These are phyloP conservation scores for Spergularia azorica DNA, from an alignment of 179 eudicot species.

Conservation along the genomic window DNA sequence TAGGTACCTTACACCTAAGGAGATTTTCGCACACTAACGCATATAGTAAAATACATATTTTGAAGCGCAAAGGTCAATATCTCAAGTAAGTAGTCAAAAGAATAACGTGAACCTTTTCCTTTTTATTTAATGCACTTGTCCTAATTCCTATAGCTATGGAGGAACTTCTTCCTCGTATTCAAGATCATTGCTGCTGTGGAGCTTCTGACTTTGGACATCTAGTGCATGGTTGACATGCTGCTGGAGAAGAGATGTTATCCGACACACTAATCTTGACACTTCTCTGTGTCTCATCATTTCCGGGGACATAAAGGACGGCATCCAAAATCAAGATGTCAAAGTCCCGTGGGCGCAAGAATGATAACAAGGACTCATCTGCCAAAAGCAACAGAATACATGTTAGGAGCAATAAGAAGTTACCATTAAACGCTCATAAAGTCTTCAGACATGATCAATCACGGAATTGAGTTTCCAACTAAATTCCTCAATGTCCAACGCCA, in stretches of 20 bases:
- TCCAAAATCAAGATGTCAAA: slow-evolving; percentile 89
- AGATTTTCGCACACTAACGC: not conserved
- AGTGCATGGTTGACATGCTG: slow-evolving; percentile 50
- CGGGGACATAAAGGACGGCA: slow-evolving; percentile 81
- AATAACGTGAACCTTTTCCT: slow-evolving; percentile 23
- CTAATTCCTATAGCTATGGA: not conserved
- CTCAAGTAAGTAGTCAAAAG: slow-evolving; percentile 5
- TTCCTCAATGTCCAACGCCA: too few relatives aligned
- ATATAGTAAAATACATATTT: not conserved
- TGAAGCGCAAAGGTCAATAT: not conserved
- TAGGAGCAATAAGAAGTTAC: too few relatives aligned
- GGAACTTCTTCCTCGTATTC: slow-evolving; percentile 18
- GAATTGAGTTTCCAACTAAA: too few relatives aligned
- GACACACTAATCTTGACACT: slow-evolving; percentile 62
- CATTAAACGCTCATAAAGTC: too few relatives aligned
- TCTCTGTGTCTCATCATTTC: slow-evolving; percentile 59
- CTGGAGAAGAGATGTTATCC: slow-evolving; percentile 40
- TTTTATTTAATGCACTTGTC: slow-evolving; percentile 1
- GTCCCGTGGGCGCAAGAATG: slow-evolving; percentile 63
- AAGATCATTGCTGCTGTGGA: slow-evolving; percentile 37
- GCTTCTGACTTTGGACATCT: slow-evolving; percentile 40
- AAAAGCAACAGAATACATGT: slow-evolving; percentile 13
- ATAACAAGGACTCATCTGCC: slow-evolving; percentile 59
- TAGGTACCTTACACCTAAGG: not conserved
- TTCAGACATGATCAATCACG: too few relatives aligned